Conservation (phyloP, 345 rosid genomes). For the Limnanthes douglasii region DNA sequence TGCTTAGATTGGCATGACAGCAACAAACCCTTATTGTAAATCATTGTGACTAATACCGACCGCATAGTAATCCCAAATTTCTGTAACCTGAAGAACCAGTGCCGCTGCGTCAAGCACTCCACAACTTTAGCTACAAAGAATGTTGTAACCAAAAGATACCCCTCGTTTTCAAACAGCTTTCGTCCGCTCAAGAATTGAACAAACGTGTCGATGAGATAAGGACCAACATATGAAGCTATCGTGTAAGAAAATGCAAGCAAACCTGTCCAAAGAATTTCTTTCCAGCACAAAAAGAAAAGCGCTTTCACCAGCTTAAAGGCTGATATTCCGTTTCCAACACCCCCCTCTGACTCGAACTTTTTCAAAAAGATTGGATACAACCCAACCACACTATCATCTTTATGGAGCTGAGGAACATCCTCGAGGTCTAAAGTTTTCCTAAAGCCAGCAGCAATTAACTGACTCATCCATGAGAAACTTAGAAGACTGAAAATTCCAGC, state of each 20-base stretch:
- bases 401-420: slow-evolving; percentile 34
- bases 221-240: slow-evolving; percentile 26
- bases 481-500: slow-evolving; percentile 22
- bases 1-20: slow-evolving; percentile 30
- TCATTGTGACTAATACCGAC: slow-evolving; percentile 28
- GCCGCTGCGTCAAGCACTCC: slow-evolving; percentile 42
- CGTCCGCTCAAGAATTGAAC: slow-evolving; percentile 30
- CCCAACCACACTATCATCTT: slow-evolving; percentile 17
- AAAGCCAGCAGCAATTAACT: slow-evolving; percentile 28
- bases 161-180: slow-evolving; percentile 24
- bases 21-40: slow-evolving; percentile 40
- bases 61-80: slow-evolving; percentile 32
- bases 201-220: slow-evolving; percentile 32
- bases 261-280: slow-evolving; percentile 21
- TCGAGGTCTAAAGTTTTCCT: slow-evolving; percentile 20
- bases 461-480: slow-evolving; percentile 34
- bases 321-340: slow-evolving; percentile 16
- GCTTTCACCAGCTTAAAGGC: slow-evolving; percentile 20
- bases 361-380: slow-evolving; percentile 13
- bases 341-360: slow-evolving; percentile 20
- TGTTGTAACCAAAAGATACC: slow-evolving; percentile 23
- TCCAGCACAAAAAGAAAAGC: slow-evolving; percentile 18
- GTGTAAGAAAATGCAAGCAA: slow-evolving; percentile 16
- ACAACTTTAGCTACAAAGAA: slow-evolving; percentile 39
- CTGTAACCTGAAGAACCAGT: slow-evolving; percentile 29